Conservation (phyloP, 2,329 filamentous ascomycete genomes). For the Fusarium chuoi region DNA sequence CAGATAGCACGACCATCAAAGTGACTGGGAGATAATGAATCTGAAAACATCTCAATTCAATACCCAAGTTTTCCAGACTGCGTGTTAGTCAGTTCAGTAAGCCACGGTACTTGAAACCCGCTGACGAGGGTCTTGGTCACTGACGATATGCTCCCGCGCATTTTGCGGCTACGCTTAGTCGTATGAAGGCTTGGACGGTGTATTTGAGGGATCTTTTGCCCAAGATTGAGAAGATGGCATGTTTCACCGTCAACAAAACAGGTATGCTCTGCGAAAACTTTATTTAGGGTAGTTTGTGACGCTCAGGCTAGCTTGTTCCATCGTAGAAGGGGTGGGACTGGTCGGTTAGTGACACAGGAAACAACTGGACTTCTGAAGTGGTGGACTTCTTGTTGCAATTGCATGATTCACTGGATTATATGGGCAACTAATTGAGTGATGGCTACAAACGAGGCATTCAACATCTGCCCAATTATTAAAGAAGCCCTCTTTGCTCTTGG, state of each 20-base stretch:
- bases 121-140: accelerated
- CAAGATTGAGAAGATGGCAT: too few species aligned
- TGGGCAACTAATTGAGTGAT: neutral
- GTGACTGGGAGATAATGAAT: neutral
- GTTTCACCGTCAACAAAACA: neutral
- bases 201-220: too few species aligned
- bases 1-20: accelerated
- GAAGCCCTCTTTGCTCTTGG: neutral
- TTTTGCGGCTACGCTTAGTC: neutral
- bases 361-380: too few species aligned
- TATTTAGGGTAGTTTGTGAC: too few species aligned
- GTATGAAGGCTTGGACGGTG: too few species aligned
- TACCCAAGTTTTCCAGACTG: neutral
- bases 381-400: too few species aligned
- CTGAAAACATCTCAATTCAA: accelerated
- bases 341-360: too few species aligned
- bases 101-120: accelerated
- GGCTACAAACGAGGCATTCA: neutral
- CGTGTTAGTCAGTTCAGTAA: accelerated
- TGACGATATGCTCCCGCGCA: neutral
- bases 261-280: too few species aligned
- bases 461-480: neutral
- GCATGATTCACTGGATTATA: too few species aligned
- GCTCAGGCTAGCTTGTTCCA: too few species aligned
- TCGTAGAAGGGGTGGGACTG: too few species aligned